Conservation (phyloP, 164 flowering plant species). For the Dillenia turbinata region DNA sequence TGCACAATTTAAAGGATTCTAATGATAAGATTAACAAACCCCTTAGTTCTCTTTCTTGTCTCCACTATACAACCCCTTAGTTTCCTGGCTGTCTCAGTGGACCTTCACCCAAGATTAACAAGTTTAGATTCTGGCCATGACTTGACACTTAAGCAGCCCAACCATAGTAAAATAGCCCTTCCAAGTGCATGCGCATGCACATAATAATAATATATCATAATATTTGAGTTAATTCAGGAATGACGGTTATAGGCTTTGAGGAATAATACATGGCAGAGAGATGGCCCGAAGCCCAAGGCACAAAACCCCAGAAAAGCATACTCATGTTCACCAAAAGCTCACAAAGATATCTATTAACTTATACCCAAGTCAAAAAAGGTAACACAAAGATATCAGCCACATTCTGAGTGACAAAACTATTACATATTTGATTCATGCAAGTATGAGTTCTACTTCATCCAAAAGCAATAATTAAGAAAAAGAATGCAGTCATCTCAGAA, state of each 20-base stretch:
- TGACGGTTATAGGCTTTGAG: background rate
- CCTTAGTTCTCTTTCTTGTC: background rate
- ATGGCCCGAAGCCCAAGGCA: background rate
- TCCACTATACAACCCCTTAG: background rate
- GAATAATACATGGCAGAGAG: background rate
- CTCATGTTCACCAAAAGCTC: background rate
- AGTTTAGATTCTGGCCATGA: background rate
- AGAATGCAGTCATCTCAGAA: no score
- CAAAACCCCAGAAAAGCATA: background rate
- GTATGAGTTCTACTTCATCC: no score
- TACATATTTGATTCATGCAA: no score
- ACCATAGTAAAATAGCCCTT: background rate
- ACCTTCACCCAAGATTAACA: background rate
- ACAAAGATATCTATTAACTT: background rate
- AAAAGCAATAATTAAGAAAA: no score
- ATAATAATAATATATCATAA: no score
- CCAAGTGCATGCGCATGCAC: background rate
- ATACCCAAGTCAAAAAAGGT: no score
- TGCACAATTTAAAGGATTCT: background rate
- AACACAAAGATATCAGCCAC: no score
- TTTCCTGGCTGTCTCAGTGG: background rate
- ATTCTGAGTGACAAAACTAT: no score
- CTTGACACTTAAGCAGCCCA: background rate
- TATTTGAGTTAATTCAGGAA: background rate
- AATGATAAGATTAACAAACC: background rate